These are phyloP conservation scores for Acer campestre DNA, from an alignment of 345 rosid genomes.

Conservation along the genomic window DNA sequence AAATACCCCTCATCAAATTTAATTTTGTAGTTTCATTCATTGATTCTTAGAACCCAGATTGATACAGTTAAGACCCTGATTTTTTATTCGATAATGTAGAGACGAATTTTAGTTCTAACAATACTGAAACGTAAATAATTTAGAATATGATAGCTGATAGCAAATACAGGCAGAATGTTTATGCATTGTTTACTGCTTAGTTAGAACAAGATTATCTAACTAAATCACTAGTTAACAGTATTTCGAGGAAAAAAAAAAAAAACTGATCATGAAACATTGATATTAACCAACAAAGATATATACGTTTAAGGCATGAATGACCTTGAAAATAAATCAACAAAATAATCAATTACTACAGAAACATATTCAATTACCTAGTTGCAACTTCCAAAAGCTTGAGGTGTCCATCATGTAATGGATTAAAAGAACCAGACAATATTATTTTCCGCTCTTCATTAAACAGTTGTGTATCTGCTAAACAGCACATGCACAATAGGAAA, in stretches of 20 bases:
- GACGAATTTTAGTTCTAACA: neutral
- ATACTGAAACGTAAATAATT: neutral
- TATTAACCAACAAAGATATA: neutral
- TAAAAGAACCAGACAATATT: constrained; percentile 88
- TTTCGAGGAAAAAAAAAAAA: constrained; percentile 3
- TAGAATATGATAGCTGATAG: neutral
- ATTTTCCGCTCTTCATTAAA: constrained; percentile 64
- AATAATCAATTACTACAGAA: neutral
- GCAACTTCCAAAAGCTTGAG: constrained; percentile 91
- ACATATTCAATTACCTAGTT: constrained; percentile 55
- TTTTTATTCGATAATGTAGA: neutral
- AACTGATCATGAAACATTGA: neutral
- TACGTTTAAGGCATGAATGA: neutral
- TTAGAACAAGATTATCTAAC: neutral
- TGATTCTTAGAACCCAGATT: neutral
- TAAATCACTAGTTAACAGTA: neutral
- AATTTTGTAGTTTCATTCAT: no score
- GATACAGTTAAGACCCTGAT: neutral
- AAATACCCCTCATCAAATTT: neutral
- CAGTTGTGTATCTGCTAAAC: constrained; percentile 43
- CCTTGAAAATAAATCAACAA: constrained; percentile 10
- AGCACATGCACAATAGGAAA: constrained; percentile 24
- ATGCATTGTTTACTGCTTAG: no score
- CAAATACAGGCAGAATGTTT: neutral
- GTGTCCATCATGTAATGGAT: constrained; percentile 93